Base-by-base conservation (phyloP, 768 basidiomycete genomes). In the Punctularia strigosozonata region DNA sequence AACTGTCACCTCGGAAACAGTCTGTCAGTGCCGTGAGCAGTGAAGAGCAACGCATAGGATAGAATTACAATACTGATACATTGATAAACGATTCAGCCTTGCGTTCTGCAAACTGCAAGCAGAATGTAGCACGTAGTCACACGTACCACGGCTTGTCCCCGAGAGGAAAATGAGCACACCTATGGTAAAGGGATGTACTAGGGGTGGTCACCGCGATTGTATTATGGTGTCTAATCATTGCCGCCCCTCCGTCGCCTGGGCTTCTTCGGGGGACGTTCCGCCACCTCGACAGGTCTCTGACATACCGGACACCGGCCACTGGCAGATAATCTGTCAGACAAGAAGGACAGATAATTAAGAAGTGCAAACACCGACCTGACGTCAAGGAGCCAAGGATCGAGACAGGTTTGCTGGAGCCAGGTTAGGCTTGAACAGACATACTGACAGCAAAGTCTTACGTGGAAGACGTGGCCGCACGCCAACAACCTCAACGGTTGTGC, bases 221-320 rank as follows among this genome's bases (percentile, higher is more conserved):
- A 28, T 28, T 8, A 28, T 28, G 8, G 26, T 8, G 10, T 8
- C 8, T 15, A 8, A 8, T 15, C 15, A 8, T 8, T 47, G 49
- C 32, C 13, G 46, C 44, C 56, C 46, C 38, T 49, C 49, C 45
- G 44, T 48, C 6, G 49, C 41, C 48, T 58, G 33, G 17, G 57
- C 53, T 57, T 63, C 47, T 59, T 52, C 41, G 50, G 52, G 34
- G 51, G 51, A 43, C 65, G 51, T 13, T 57, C 58, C 18, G 62
- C 57, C 18, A 71, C 50, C 41, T 80, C 75, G 12, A 89, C 85
- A 19, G 76, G 63, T 23, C 77, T 63, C 54, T 92, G 87, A 54
- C 89, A 94, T 14, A 81, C 75, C 5, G 89, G 89, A 64, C 89
- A 94, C 23, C 87, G 73, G 4, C 86, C 89, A 21, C 84, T 87